A percentile compares a stretch with the other conserved stretches of the same genome.
phyloP scores from a whole-genome alignment of 371 early-diverging fungal species.

The Mortierella sp. region DNA sequence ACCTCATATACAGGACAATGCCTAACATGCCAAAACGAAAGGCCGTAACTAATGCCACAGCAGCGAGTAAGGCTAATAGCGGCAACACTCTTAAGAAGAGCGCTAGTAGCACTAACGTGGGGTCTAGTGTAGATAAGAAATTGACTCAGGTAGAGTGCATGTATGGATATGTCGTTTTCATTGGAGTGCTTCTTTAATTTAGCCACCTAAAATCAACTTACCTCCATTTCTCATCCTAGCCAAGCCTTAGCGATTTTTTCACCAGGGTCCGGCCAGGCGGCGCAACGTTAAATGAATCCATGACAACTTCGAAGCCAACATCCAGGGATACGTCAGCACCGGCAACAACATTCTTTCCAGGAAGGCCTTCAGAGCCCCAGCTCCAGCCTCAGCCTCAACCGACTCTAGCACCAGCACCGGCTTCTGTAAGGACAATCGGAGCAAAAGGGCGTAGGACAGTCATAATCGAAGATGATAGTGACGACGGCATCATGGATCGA shows the following conservation, averaged over 20 bases:
- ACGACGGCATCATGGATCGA: not conserved
- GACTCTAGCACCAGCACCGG: not conserved
- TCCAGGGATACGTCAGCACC: not conserved
- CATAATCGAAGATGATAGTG: conserved; percentile 24
- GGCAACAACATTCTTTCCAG: not conserved
- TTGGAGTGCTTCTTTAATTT: not conserved
- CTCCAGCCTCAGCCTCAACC: not conserved
- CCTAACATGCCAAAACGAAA: conserved; percentile 18
- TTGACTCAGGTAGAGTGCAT: conserved; percentile 17
- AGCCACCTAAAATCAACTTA: not conserved
- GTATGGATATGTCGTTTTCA: not conserved
- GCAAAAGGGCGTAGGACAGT: conserved; percentile 15
- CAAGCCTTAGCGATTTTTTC: conserved; percentile 17
- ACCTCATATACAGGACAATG: not conserved
- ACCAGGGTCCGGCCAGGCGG: conserved; percentile 3
- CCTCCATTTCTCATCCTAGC: not conserved
- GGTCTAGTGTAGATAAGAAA: conserved; percentile 3
- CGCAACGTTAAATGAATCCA: not conserved
- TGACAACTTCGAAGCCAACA: not conserved
- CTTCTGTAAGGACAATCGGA: not conserved
- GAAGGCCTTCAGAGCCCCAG: not conserved
- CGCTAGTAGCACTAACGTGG: not conserved
- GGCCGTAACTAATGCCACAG: not conserved
- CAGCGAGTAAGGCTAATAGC: not conserved
- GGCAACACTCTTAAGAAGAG: conserved; percentile 9